Evolutionary conservation across 1,284 basidiomycete species (phyloP).

Genomic region (Tilletia setariae): DNA sequence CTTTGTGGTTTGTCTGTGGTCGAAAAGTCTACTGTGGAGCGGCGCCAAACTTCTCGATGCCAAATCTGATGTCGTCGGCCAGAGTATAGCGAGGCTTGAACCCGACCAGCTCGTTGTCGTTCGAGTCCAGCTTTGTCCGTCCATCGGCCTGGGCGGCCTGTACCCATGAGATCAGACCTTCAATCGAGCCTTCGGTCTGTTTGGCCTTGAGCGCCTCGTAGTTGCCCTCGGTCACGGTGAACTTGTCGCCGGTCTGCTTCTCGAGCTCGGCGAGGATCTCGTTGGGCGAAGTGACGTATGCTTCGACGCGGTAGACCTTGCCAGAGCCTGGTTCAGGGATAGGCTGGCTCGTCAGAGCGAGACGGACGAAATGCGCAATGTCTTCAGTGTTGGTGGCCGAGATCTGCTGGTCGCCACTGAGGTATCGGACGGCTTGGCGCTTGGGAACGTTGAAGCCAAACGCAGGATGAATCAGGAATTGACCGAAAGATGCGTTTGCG

Average conservation of each 20-base stretch:
- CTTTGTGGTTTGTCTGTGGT: too few species aligned
- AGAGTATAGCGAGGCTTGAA: conserved; percentile 9
- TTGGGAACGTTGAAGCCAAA: not conserved
- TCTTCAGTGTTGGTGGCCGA: not conserved
- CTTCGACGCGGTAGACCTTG: conserved; percentile 7
- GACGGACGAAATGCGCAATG: not conserved
- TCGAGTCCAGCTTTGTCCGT: not conserved
- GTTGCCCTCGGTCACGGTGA: not conserved
- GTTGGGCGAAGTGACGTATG: not conserved
- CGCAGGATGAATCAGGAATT: not conserved
- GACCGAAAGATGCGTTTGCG: not conserved
- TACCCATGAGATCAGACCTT: not conserved
- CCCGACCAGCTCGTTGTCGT: not conserved
- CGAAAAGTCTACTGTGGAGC: too few species aligned
- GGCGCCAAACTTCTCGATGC: too few species aligned
- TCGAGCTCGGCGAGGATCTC: not conserved
- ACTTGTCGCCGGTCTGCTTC: conserved; percentile 4
- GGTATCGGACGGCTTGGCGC: not conserved
- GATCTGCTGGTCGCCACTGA: not conserved
- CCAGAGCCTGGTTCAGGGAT: not conserved
- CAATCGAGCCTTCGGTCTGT: not conserved
- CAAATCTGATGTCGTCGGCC: not conserved
- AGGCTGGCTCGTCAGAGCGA: not conserved
- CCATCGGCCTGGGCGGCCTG: not conserved
- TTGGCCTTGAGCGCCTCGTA: not conserved